Base-by-base conservation (phyloP, 2,329 filamentous ascomycete genomes). In the Leptographium galeiforme region DNA sequence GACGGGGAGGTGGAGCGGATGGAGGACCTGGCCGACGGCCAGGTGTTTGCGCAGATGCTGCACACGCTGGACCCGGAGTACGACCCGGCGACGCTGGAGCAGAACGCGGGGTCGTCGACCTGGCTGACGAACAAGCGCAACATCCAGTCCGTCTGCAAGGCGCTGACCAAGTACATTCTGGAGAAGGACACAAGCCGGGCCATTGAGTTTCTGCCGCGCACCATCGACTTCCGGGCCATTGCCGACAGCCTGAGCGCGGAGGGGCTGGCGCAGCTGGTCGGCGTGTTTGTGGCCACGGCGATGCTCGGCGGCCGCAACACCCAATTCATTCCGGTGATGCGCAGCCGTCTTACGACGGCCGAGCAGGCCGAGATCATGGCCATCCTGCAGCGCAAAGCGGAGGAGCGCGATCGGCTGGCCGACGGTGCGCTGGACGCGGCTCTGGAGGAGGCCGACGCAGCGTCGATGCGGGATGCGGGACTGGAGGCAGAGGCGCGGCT, bases 121-220 rank as follows among this genome's bases (percentile, higher is more conserved):
- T 72, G 73, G 61, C 63, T 76, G 54, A 68, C 71, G 73, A 95
- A 95, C 69, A 82, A 89, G 18, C 84, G 93, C 50, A 93, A 98
- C 63, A 89, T 94, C 4, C 96, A 98, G 66, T 85, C 88, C 2
- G 82, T 94, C 19, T 77, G 97, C 56, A 97, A 97, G 66, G 72
- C 79, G 12, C 74, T 98, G 2, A 89, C 93, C 4, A 95, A 95
- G 65, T 81, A 79, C 61, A 75, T 81, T 53, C 74, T 61, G 41
- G 58, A 61, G 51, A 58, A 57, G 49, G 59, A 61, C 58, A 36
- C 44, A 36, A 58, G 57, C 55, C 58, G 57, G 36, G 34, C 53
- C 19, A 57, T 60, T 19, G 59, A 57, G 19, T 60, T 57, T 38
- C 25, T 61, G 52, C 59, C 59, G 25, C 55, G 58, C 16, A 60